Evolutionary conservation across 495 filamentous ascomycete genomes (phyloP).

Genomic region (Hypomontagnella submonticulosa): DNA sequence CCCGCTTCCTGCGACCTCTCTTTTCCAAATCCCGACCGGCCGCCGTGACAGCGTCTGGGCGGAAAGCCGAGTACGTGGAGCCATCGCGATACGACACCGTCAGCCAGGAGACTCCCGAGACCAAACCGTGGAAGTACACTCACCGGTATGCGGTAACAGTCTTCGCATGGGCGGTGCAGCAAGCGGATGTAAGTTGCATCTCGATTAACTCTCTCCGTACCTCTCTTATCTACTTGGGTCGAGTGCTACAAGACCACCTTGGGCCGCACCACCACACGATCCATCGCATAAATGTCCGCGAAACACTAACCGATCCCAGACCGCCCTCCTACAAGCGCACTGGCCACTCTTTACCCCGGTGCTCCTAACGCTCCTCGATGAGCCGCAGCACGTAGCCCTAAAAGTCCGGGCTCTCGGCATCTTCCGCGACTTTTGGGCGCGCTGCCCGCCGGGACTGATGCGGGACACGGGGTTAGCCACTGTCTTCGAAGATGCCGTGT

Average conservation of each 20-base stretch:
- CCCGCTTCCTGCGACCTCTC: conserved; percentile 68
- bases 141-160: conserved; percentile 70
- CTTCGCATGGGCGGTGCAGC: conserved; percentile 71
- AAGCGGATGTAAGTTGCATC: conserved; percentile 55
- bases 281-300: not conserved
- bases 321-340: conserved; percentile 51
- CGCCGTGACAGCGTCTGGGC: conserved; percentile 65
- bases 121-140: conserved; percentile 80
- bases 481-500: conserved; percentile 82
- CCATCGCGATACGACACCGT: conserved; percentile 46
- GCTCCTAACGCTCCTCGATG: conserved; percentile 82
- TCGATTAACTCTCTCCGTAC: not conserved
- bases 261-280: too few species aligned
- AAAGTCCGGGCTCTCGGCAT: conserved; percentile 68
- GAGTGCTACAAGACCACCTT: too few species aligned
- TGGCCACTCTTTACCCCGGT: conserved; percentile 90
- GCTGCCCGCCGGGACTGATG: conserved; percentile 68
- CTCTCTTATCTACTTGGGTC: not conserved
- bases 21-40: conserved; percentile 73
- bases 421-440: conserved; percentile 68
- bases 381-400: conserved; percentile 57
- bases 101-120: conserved; percentile 60
- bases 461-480: conserved; percentile 76
- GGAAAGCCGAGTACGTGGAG: conserved; percentile 65
- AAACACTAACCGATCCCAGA: conserved; percentile 13